These are phyloP conservation scores for Talaromyces sp. DNA, from an alignment of 2,329 filamentous ascomycete species.

Conservation along the genomic window DNA sequence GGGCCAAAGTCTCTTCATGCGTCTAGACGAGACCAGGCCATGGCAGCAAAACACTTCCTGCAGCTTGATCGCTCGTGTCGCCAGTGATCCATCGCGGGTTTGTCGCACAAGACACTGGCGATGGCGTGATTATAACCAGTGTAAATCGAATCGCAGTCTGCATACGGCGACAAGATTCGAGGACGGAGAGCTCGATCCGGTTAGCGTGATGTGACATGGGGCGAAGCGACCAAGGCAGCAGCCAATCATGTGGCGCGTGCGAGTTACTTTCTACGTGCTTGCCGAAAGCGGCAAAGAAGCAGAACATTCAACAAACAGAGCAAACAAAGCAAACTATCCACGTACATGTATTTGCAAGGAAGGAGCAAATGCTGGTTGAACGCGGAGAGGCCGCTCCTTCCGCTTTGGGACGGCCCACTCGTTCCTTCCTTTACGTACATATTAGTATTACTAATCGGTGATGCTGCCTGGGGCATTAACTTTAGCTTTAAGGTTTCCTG, in stretches of 20 bases:
- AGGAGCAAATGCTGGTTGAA: not conserved
- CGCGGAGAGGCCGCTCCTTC: not conserved
- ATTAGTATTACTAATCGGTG: too few species aligned
- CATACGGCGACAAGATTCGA: not conserved
- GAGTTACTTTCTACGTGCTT: not conserved
- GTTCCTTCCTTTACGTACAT: not conserved
- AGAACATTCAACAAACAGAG: not conserved
- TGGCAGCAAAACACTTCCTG: not conserved
- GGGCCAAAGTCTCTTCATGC: not conserved
- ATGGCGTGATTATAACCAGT: constrained; percentile 10
- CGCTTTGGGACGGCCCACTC: not conserved
- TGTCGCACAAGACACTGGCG: not conserved
- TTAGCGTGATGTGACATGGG: not conserved
- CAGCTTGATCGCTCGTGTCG: not conserved
- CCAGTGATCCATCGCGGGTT: not conserved
- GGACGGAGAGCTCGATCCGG: not conserved
- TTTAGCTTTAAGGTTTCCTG: too few species aligned
- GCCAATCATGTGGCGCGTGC: not conserved
- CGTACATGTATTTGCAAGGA: not conserved
- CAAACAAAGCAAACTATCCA: not conserved
- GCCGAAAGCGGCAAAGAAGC: not conserved
- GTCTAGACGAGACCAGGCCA: not conserved
- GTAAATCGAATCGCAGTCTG: not conserved
- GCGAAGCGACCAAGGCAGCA: not conserved
- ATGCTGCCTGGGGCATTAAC: too few species aligned